phyloP scores from a whole-genome alignment of 257 asterid species.

The Solanum acaule region DNA sequence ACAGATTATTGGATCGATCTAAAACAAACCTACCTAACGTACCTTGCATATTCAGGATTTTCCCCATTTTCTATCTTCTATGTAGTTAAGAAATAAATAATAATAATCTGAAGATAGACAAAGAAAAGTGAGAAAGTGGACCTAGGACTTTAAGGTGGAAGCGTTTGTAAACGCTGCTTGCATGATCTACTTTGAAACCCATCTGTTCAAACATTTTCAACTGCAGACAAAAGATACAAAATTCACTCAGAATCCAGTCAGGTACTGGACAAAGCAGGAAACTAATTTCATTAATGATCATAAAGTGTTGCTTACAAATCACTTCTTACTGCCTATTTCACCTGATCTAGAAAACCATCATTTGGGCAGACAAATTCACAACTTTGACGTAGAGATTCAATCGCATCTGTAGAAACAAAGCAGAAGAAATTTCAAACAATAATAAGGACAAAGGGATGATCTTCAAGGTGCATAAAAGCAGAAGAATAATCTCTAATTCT shows the following conservation, averaged over 20 bases:
- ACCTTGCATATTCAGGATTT: background rate
- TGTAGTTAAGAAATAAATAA: background rate
- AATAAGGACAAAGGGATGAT: background rate
- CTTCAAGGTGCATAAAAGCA: background rate
- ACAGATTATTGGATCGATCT: background rate
- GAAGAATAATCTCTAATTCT: background rate
- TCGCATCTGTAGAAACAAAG: slow-evolving; percentile 50
- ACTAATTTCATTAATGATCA: background rate
- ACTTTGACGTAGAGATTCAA: slow-evolving; percentile 72
- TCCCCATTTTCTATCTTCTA: background rate
- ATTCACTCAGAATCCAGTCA: background rate
- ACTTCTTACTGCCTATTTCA: slow-evolving; percentile 16
- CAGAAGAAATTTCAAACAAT: background rate
- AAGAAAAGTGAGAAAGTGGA: slow-evolving; percentile 11
- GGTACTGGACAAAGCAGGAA: slow-evolving; percentile 1
- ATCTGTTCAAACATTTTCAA: slow-evolving; percentile 83
- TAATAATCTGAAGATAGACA: background rate
- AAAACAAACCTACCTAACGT: background rate
- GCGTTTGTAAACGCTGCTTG: slow-evolving; percentile 75
- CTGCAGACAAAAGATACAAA: slow-evolving; percentile 27
- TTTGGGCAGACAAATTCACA: slow-evolving; percentile 78
- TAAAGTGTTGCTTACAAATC: background rate
- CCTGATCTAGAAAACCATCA: slow-evolving; percentile 98
- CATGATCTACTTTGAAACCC: slow-evolving; percentile 81
- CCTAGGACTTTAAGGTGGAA: slow-evolving; percentile 82